Evolutionary conservation across 2,329 filamentous ascomycete genomes (phyloP).

Genomic region (Graphilbum ipis-grandicollis): DNA sequence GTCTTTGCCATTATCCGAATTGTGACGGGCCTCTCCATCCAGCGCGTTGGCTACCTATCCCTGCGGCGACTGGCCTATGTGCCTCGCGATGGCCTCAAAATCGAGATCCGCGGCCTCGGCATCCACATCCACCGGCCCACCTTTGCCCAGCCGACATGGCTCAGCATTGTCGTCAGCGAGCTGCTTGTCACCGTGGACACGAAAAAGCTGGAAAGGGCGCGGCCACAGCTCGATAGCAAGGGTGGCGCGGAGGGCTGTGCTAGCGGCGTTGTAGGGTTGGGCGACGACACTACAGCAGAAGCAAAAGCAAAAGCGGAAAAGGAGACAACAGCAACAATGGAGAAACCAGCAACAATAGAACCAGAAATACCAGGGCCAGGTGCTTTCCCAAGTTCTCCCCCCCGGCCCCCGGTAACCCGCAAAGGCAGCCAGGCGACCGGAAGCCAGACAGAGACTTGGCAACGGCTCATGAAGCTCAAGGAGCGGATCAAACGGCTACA

Average conservation of each 20-base stretch:
- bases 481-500: conserved; percentile 78
- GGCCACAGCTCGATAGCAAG: conserved; percentile 19
- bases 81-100: conserved; percentile 70
- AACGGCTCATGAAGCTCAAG: conserved; percentile 59
- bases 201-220: conserved; percentile 41
- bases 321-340: neutral
- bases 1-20: conserved; percentile 86
- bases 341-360: conserved; percentile 4
- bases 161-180: conserved; percentile 78
- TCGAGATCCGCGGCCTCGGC: conserved; percentile 79
- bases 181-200: conserved; percentile 71
- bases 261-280: too few relatives aligned
- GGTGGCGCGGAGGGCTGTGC: too few relatives aligned
- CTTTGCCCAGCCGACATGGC: conserved; percentile 92
- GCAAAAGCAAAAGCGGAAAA: too few relatives aligned
- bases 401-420: conserved; percentile 9
- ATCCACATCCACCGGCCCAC: conserved; percentile 83
- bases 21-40: conserved; percentile 85
- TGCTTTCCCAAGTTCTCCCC: too few relatives aligned
- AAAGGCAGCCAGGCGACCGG: conserved; percentile 13
- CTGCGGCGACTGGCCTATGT: conserved; percentile 81
- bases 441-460: conserved; percentile 59
- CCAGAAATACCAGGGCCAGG: too few relatives aligned
- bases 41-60: conserved; percentile 84
- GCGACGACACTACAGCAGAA: too few relatives aligned